Base-by-base conservation (phyloP, 192 early-diverging fungal genomes). In the Coemansia asiatica region DNA sequence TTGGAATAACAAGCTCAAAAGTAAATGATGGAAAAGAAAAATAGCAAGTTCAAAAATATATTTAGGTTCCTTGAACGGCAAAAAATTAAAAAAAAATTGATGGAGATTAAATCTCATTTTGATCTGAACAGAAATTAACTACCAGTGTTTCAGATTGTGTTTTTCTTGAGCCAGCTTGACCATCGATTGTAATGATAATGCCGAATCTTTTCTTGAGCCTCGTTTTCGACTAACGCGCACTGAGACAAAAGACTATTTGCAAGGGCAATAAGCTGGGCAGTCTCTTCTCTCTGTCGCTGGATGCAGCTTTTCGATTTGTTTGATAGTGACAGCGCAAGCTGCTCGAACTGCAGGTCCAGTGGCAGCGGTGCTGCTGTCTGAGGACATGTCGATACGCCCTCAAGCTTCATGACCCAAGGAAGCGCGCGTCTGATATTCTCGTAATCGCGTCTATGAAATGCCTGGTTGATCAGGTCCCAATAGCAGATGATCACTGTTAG, bases 331-430 rank as follows among this genome's bases (percentile, higher is more conserved):
- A 67, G 61, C 22, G 54, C 26, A 47, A 69, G 72, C 25, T 66
- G 76, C 38, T 46, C 55, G 38, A 71, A 49, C 35, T 53, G 36
- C 50, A 79, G 22, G n/a, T 64, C 15, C 8, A 49, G 61, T 3
- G 77, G 77, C 40, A 80, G 65, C 7, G 51, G 47, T 12, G 28
- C 23, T 6, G 50, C 63, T 6, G 61, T 64, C 36, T 67, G 65
- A 12, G 77, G 77, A 21, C 71, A 74, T 36, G 29, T 27, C 1
- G 40, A 15, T 3, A 65, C 31, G 54, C 53, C 26, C 50, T 80
- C 77, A 2, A 80, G 61, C n/a, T 71, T 23, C 77, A 80, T 80
- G 18, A 80, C 64, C 77, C 77, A 80, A 0, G 77, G 77, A 9
- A 80, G 33, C 10, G 28, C 19, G 2, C 12, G 36, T 8, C 61